Evolutionary conservation across 164 flowering plant genomes (phyloP).

Genomic region (Vitis rotundifolia): DNA sequence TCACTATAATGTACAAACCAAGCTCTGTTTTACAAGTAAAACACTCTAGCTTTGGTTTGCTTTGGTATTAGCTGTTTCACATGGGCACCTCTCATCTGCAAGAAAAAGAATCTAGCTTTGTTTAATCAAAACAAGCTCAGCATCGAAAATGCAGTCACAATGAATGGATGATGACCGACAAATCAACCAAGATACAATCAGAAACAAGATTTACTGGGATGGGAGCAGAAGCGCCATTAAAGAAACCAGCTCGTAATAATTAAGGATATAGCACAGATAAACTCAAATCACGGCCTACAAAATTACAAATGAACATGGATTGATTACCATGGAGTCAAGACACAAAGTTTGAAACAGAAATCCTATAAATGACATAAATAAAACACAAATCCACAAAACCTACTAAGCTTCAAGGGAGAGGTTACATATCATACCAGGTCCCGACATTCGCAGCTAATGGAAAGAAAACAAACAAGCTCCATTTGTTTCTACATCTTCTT

Average conservation of each 20-base stretch:
- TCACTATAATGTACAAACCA: too few species aligned
- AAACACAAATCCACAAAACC: constrained; percentile 24
- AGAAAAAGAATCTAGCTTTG: too few species aligned
- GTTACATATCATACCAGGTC: constrained; percentile 22
- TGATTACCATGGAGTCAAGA: constrained; percentile 18
- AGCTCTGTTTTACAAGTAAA: too few species aligned
- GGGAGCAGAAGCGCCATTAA: neutral
- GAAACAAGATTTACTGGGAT: too few species aligned
- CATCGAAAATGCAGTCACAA: too few species aligned
- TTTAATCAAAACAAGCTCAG: too few species aligned
- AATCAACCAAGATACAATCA: too few species aligned
- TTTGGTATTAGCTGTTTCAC: too few species aligned
- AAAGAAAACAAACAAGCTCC: constrained; percentile 20
- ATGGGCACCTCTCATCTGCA: too few species aligned
- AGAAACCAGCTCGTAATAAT: constrained; percentile 1
- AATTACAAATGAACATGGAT: constrained; percentile 21
- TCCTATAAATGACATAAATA: constrained; percentile 16
- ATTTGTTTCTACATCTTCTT: constrained; percentile 9
- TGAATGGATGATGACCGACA: too few species aligned
- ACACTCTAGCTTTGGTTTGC: too few species aligned
- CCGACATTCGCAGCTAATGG: constrained; percentile 15
- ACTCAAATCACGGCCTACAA: constrained; percentile 14
- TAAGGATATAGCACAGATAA: neutral
- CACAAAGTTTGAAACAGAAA: constrained; percentile 17
- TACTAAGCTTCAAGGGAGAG: constrained; percentile 18